Percentiles rank a stretch among this genome's conserved stretches.
These are phyloP conservation scores for Ascochyta rabiei DNA, from an alignment of 2,329 filamentous ascomycete genomes.

Conservation along the genomic window DNA sequence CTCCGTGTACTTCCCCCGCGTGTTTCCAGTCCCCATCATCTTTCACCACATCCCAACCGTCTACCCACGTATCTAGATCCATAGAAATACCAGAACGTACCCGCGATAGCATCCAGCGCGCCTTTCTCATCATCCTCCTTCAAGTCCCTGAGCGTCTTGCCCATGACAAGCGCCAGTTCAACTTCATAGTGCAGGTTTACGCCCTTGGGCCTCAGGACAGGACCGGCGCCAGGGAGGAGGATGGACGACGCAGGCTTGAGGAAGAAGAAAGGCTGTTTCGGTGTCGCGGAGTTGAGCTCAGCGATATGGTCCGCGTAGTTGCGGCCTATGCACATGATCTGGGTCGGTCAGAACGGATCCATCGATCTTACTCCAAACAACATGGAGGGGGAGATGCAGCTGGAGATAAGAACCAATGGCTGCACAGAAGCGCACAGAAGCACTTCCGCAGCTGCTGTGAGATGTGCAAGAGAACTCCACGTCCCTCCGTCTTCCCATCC, in stretches of 20 bases:
- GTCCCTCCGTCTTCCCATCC: too few relatives aligned
- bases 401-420: too few relatives aligned
- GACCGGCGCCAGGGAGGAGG: constrained; percentile 76
- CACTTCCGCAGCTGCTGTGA: too few relatives aligned
- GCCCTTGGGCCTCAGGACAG: constrained; percentile 80
- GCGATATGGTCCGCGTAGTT: constrained; percentile 98
- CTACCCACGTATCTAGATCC: not conserved
- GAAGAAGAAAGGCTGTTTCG: constrained; percentile 99
- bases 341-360: constrained; percentile 4
- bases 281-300: constrained; percentile 84
- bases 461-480: too few relatives aligned
- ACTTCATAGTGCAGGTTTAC: constrained; percentile 93
- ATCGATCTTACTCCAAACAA: too few relatives aligned
- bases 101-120: constrained; percentile 82
- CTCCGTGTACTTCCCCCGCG: not conserved
- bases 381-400: too few relatives aligned
- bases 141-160: constrained; percentile 78
- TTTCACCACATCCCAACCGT: not conserved
- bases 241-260: constrained; percentile 91
- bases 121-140: constrained; percentile 73
- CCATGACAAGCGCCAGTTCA: constrained; percentile 88
- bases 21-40: not conserved
- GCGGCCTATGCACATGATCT: constrained; percentile 91
- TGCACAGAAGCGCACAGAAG: too few relatives aligned
- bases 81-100: constrained; percentile 53